phyloP scores from a whole-genome alignment of 2,329 filamentous ascomycete genomes.

The Pseudogymnoascus sp. region DNA sequence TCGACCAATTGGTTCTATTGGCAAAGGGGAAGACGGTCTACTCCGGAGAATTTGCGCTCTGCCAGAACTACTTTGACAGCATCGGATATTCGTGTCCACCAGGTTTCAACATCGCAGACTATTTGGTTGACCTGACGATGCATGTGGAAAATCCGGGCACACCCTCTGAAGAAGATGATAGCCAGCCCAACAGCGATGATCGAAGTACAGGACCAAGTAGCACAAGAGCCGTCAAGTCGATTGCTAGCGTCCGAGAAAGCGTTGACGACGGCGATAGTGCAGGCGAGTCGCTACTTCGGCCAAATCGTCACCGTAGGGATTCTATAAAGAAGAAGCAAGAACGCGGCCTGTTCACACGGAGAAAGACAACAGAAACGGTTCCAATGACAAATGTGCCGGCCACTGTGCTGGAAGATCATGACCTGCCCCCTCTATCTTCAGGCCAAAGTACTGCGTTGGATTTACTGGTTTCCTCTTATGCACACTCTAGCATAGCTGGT shows the following conservation, averaged over 20 bases:
- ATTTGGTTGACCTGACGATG: slow-evolving; percentile 95
- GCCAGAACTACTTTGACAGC: slow-evolving; percentile 85
- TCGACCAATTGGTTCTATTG: slow-evolving; percentile 85
- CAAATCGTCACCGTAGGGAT: slow-evolving; percentile 61
- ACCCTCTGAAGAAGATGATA: slow-evolving; percentile 47
- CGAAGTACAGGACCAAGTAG: slow-evolving; percentile 73
- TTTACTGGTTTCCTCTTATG: slow-evolving; percentile 66
- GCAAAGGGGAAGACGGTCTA: slow-evolving; percentile 87
- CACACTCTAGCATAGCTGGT: slow-evolving; percentile 65
- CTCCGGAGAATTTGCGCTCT: slow-evolving; percentile 80
- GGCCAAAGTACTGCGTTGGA: slow-evolving; percentile 69
- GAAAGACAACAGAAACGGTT: slow-evolving; percentile 59
- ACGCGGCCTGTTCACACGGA: slow-evolving; percentile 78
- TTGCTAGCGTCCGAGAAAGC: slow-evolving; percentile 71
- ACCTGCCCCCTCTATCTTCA: slow-evolving; percentile 49
- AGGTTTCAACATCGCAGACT: slow-evolving; percentile 98
- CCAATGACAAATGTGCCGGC: slow-evolving; percentile 39
- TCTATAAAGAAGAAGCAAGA: slow-evolving; percentile 84
- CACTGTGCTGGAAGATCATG: slow-evolving; percentile 62
- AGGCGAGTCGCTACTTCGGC: slow-evolving; percentile 52
- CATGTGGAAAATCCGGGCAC: slow-evolving; percentile 61
- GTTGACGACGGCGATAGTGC: slow-evolving; percentile 57
- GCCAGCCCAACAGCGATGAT: slow-evolving; percentile 49
- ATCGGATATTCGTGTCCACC: slow-evolving; percentile 89
- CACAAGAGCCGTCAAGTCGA: slow-evolving; percentile 79